Conservation (phyloP, 768 basidiomycete genomes). For the Heimioporus sp. region DNA sequence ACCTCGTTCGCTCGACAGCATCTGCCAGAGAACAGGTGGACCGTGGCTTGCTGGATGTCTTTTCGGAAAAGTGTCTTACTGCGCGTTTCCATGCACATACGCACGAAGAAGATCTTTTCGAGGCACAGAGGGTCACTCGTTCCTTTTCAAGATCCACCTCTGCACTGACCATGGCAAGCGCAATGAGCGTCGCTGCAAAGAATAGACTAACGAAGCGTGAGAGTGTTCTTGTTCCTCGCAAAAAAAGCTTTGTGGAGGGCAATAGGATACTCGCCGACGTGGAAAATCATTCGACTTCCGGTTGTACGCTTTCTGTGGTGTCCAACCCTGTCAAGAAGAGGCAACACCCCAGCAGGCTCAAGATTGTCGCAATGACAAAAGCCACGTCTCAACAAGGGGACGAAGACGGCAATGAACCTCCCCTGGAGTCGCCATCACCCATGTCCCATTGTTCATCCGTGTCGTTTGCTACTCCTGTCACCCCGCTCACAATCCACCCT, state of each 20-base stretch:
- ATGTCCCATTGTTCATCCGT: conserved; percentile 38
- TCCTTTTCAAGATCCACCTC: conserved; percentile 56
- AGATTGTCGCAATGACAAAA: conserved; percentile 23
- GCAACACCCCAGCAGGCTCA: conserved; percentile 30
- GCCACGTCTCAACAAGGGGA: conserved; percentile 21
- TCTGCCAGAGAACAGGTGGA: conserved; percentile 71
- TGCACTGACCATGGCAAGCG: conserved; percentile 55
- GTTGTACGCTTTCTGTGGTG: background rate
- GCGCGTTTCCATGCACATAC: conserved; percentile 65
- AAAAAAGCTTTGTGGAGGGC: conserved; percentile 45
- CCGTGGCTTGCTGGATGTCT: conserved; percentile 74
- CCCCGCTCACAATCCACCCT: conserved; percentile 17
- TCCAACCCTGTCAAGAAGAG: conserved; percentile 15
- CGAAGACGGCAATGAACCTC: conserved; percentile 20
- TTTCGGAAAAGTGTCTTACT: conserved; percentile 67
- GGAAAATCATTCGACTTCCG: conserved; percentile 8
- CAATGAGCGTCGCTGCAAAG: conserved; percentile 53
- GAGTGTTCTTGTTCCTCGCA: conserved; percentile 64
- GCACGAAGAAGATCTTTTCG: conserved; percentile 64
- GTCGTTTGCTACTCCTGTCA: conserved; percentile 24
- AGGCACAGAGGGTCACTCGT: conserved; percentile 44
- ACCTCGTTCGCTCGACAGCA: conserved; percentile 66
- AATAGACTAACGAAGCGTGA: conserved; percentile 63
- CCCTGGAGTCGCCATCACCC: conserved; percentile 36
- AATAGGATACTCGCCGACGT: conserved; percentile 13